Evolutionary conservation across 2,329 filamentous ascomycete species (phyloP), one percentile per base, ranked within the genome.

Genomic region (Aspergillus versicolor): DNA sequence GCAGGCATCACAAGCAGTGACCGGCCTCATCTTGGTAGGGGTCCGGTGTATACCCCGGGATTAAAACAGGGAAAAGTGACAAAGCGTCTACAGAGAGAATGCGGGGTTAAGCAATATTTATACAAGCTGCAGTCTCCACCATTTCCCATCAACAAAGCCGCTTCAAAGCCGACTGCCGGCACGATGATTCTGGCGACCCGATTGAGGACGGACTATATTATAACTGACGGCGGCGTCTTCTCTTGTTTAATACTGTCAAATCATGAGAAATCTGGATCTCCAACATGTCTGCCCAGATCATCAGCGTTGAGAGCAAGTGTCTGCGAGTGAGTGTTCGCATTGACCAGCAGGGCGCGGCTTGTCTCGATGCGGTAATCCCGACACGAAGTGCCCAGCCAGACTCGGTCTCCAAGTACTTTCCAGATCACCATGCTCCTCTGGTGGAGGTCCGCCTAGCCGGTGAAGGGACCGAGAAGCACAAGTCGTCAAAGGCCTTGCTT

Each of bases 401-500:
- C 4, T 21, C 54, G 5, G 30, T n/a, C 11, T 58, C 52, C 1
- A 56, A 54, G 15, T 56, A 56, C 21, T 58, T 62, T 17, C 2
- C 24, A 12, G 13, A 55, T 22, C 53, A 52, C 4, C 54, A 54
- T 24, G 37, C 55, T 3, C 65, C 66, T 0, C 51, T 70, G 2
- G 56, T 65, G 9, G 62, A 66, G 8, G 52, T 66, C 1, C 64
- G 64, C 6, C 62, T 70, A 2, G 61, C 59, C 1, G 68, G 67
- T 9, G 66, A 70, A 48, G 68, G 67, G 17, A 69, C 61, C 4
- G 30, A 40, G 5, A 60, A 57, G 21, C 52, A 62, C 52, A 69
- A 69, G 52, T 64, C 64, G 0, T 63, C 69, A 41, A 71, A 71
- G 54, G 54, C 60, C 4, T 61, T 69, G n/a, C 61, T 60, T 34